These are phyloP conservation scores for Plasmodium inui DNA, from an alignment of 169 alveolate genomes.

Conservation along the genomic window DNA sequence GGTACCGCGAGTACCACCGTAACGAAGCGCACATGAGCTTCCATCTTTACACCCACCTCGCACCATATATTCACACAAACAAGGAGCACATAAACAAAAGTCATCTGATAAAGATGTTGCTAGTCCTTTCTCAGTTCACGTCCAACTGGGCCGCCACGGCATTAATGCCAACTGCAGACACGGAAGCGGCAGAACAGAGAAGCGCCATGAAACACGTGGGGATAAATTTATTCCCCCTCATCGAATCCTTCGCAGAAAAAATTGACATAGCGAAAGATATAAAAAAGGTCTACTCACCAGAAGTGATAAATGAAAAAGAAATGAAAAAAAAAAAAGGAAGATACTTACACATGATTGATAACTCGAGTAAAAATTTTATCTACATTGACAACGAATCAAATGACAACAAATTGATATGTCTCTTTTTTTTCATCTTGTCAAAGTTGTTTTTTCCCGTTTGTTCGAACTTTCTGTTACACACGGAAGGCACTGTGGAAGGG, in stretches of 20 bases:
- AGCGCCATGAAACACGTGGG: not conserved
- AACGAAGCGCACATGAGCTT: slow-evolving; percentile 28
- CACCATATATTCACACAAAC: slow-evolving; percentile 21
- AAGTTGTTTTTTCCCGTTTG: slow-evolving; percentile 53
- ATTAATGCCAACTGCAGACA: not conserved
- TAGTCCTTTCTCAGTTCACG: slow-evolving; percentile 58
- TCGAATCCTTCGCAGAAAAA: slow-evolving; percentile 65
- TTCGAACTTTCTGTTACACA: not conserved
- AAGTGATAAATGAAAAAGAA: slow-evolving; percentile 61
- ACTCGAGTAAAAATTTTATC: slow-evolving; percentile 53
- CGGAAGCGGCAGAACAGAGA: not conserved
- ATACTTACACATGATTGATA: slow-evolving; percentile 49
- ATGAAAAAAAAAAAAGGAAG: slow-evolving; percentile 40
- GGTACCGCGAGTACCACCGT: slow-evolving; percentile 33
- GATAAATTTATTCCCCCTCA: slow-evolving; percentile 31
- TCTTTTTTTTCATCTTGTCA: slow-evolving; percentile 52
- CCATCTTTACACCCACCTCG: slow-evolving; percentile 44
- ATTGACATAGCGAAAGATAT: slow-evolving; percentile 55
- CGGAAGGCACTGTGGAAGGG: not conserved
- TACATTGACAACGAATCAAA: slow-evolving; percentile 54
- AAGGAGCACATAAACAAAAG: slow-evolving; percentile 69
- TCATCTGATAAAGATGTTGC: slow-evolving; percentile 45
- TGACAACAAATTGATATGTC: slow-evolving; percentile 65
- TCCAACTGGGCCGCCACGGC: not conserved
- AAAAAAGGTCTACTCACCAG: slow-evolving; percentile 56